Conservation (phyloP, 2,329 filamentous ascomycete genomes). For the Aspergillus carbonarius region DNA sequence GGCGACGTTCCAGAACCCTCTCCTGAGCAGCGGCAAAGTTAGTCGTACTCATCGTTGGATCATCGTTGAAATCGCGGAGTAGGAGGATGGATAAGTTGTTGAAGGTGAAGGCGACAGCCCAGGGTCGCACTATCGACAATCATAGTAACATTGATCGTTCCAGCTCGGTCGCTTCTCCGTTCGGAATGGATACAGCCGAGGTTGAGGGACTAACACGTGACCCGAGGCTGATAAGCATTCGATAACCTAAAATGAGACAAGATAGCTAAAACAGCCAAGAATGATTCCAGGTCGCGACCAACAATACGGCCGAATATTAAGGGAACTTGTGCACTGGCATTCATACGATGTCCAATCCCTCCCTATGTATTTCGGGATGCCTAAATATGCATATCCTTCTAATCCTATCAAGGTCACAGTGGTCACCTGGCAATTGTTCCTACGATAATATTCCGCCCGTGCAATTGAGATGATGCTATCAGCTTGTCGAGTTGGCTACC, state of each 20-base stretch:
- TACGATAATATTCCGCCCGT: too few relatives aligned
- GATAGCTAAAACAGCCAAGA: not conserved
- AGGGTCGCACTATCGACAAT: not conserved
- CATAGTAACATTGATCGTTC: not conserved
- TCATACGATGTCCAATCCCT: not conserved
- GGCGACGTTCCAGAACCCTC: conserved; percentile 77
- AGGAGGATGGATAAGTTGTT: not conserved
- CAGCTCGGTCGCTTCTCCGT: conserved; percentile 18
- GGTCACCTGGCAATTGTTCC: not conserved
- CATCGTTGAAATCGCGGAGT: conserved; percentile 25
- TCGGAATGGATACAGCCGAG: conserved; percentile 14
- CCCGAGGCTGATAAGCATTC: not conserved
- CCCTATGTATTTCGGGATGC: not conserved
- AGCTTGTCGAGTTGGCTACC: too few relatives aligned
- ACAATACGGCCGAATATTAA: too few relatives aligned
- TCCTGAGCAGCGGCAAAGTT: conserved; percentile 88
- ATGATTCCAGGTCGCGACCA: too few relatives aligned
- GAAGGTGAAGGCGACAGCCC: not conserved
- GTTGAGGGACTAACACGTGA: conserved; percentile 13
- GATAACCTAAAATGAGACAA: not conserved
- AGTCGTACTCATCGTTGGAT: conserved; percentile 53
- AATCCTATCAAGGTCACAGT: not conserved
- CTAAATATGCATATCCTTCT: not conserved
- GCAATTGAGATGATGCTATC: too few relatives aligned
- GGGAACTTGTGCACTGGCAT: too few relatives aligned